Evolutionary conservation across 2,329 filamentous ascomycete species (phyloP).

Genomic region (Xylaria hypoxylon): DNA sequence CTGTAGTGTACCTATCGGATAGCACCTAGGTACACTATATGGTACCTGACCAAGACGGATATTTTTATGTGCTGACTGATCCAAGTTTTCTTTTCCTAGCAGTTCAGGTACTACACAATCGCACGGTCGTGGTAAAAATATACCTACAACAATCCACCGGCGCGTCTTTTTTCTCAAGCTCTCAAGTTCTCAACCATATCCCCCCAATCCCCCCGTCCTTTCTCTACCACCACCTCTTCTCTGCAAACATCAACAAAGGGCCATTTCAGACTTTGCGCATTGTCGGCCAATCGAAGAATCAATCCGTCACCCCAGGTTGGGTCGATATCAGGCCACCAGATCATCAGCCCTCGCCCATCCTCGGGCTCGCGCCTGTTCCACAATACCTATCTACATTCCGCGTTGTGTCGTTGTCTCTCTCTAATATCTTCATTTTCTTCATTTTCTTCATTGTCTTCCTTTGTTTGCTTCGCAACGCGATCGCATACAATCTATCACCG

Average conservation of each 20-base stretch:
- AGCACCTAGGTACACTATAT: not conserved
- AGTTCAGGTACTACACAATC: too few species aligned
- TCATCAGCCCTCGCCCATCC: not conserved
- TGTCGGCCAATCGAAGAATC: slow-evolving; percentile 3
- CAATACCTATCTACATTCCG: not conserved
- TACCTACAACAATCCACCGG: not conserved
- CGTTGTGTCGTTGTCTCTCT: too few species aligned
- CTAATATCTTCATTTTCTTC: too few species aligned
- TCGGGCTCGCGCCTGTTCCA: slow-evolving; percentile 1
- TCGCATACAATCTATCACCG: not conserved
- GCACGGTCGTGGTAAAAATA: not conserved
- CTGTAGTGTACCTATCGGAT: too few species aligned
- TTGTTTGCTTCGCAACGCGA: not conserved
- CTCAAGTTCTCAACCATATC: too few species aligned
- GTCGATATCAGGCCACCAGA: slow-evolving; percentile 15
- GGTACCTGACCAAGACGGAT: not conserved
- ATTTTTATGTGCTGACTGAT: not conserved
- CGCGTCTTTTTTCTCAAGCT: slow-evolving; percentile 28
- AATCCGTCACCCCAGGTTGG: slow-evolving; percentile 1
- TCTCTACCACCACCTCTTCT: not conserved
- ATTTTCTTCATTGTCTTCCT: not conserved
- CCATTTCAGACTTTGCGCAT: not conserved
- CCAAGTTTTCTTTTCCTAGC: too few species aligned
- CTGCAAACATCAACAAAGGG: slow-evolving; percentile 32
- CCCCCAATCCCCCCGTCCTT: slow-evolving; percentile 1